Evolutionary conservation across 805 yeast genomes (phyloP).

Genomic region (Ogataea minuta): DNA sequence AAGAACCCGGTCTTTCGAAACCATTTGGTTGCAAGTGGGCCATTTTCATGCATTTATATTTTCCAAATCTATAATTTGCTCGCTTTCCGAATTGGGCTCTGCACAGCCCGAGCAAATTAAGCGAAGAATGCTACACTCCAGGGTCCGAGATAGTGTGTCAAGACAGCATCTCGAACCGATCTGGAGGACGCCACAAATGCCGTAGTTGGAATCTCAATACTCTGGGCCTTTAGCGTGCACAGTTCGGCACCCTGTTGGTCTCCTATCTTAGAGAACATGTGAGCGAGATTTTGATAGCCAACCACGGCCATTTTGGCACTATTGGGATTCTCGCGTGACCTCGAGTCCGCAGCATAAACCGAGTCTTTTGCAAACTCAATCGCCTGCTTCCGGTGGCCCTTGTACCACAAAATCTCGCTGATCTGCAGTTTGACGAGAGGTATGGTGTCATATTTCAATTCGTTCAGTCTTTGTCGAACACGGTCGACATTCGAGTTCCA

Average conservation of each 20-base stretch:
- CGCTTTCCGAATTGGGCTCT: constrained; percentile 1
- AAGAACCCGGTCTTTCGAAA: constrained; percentile 16
- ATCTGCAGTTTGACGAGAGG: constrained; percentile 42
- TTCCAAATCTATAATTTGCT: constrained; percentile 11
- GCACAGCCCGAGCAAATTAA: constrained; percentile 17
- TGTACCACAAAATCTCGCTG: constrained; percentile 42
- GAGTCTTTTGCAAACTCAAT: constrained; percentile 42
- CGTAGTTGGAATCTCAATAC: constrained; percentile 32
- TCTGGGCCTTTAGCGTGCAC: constrained; percentile 27
- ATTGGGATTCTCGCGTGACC: constrained; percentile 33
- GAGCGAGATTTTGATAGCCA: constrained; percentile 35
- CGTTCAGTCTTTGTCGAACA: constrained; percentile 23
- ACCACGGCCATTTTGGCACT: constrained; percentile 40
- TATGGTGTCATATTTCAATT: constrained; percentile 29
- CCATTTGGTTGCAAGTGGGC: background rate
- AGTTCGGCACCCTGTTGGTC: constrained; percentile 28
- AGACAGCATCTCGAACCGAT: constrained; percentile 33
- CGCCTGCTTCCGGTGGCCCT: constrained; percentile 33
- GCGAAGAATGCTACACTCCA: constrained; percentile 37
- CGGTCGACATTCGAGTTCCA: no score
- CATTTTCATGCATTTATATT: constrained; percentile 1
- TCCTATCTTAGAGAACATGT: constrained; percentile 33
- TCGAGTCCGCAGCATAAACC: constrained; percentile 32
- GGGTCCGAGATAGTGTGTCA: constrained; percentile 34
- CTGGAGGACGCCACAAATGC: constrained; percentile 24